Evolutionary conservation across 257 asterid species (phyloP).

Genomic region (Solanum peruvianum): DNA sequence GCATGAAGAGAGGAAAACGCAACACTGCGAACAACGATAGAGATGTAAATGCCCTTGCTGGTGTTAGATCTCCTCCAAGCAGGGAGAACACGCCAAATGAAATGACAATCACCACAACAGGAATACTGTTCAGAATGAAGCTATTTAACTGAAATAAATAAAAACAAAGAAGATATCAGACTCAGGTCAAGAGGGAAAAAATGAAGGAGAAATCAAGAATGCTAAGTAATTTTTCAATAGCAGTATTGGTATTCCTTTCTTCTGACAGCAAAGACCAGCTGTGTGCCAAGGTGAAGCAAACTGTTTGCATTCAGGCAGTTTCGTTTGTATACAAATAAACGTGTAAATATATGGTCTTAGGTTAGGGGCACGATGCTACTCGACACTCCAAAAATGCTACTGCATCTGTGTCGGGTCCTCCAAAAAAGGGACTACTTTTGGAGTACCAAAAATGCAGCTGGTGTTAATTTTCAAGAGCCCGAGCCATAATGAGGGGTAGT

Average conservation of each 20-base stretch:
- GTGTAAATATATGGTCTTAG: neutral
- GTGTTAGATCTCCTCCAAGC: constrained; percentile 91
- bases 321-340: neutral
- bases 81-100: constrained; percentile 78
- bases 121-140: constrained; percentile 78
- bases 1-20: constrained; percentile 89
- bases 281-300: neutral
- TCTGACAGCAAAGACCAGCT: neutral
- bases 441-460: neutral
- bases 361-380: neutral
- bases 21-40: constrained; percentile 86
- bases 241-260: neutral
- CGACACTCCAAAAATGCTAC: neutral
- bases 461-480: neutral
- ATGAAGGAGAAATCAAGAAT: neutral
- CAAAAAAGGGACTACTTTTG: neutral
- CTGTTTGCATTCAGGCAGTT: neutral
- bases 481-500: neutral
- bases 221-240: neutral
- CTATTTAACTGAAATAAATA: constrained; percentile 59
- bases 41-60: constrained; percentile 94
- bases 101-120: constrained; percentile 81
- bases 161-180: neutral
- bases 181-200: neutral
- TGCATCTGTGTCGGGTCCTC: neutral